These are phyloP conservation scores for Bacterosira constricta DNA, from an alignment of 108 stramenopile species.

Conservation along the genomic window DNA sequence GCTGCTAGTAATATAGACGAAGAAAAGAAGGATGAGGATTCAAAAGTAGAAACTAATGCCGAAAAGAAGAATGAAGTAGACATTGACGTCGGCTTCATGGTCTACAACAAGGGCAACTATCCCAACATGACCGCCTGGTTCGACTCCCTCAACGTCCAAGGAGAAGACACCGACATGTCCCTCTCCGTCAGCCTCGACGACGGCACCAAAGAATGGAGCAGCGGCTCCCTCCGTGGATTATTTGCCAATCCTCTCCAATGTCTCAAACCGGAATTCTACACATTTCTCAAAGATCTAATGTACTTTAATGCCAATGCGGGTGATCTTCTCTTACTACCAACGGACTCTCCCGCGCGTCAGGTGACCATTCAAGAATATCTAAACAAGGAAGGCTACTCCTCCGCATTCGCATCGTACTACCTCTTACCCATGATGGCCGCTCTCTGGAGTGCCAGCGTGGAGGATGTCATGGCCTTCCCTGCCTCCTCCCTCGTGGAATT, in stretches of 20 bases:
- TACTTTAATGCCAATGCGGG: conserved; percentile 86
- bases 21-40: conserved; percentile 37
- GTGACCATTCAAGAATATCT: conserved; percentile 92
- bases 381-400: conserved; percentile 64
- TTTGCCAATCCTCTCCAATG: conserved; percentile 73
- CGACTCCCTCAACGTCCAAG: conserved; percentile 66
- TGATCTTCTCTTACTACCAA: conserved; percentile 61
- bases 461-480: conserved; percentile 87
- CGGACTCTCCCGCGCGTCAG: conserved; percentile 68
- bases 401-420: conserved; percentile 84
- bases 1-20: conserved; percentile 7
- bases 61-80: conserved; percentile 58
- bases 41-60: conserved; percentile 16
- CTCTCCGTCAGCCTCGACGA: conserved; percentile 87
- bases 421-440: conserved; percentile 96
- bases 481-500: conserved; percentile 86
- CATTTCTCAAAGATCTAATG: conserved; percentile 82
- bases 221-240: conserved; percentile 67
- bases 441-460: conserved; percentile 85
- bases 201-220: conserved; percentile 91
- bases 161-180: conserved; percentile 85
- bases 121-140: conserved; percentile 94
- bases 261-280: conserved; percentile 69
- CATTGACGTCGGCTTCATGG: conserved; percentile 97
- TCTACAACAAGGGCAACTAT: conserved; percentile 94